Conservation (phyloP, 192 early-diverging fungal species). For the Backusella morwellensis region DNA sequence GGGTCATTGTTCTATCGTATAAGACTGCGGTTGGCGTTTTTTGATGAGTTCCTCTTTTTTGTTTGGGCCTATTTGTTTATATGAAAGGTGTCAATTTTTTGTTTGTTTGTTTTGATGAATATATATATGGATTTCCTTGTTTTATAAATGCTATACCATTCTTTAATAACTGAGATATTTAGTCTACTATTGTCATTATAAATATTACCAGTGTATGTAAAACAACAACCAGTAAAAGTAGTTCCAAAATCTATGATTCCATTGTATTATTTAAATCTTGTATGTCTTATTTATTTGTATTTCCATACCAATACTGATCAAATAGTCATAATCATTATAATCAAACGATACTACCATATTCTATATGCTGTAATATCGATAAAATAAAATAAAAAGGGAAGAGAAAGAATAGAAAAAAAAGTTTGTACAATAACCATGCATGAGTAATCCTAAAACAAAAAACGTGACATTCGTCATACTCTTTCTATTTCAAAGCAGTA, state of each 20-base stretch:
- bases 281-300: neutral
- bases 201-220: neutral
- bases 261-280: neutral
- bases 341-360: neutral
- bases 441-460: neutral
- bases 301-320: neutral
- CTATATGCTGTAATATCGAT: neutral
- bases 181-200: neutral
- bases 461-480: neutral
- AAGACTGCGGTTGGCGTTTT: neutral
- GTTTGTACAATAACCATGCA: neutral
- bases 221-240: neutral
- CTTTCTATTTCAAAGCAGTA: neutral
- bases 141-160: neutral
- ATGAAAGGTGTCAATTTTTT: neutral
- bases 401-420: neutral
- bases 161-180: neutral
- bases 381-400: neutral
- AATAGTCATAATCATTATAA: neutral
- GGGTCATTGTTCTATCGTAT: neutral
- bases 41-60: neutral
- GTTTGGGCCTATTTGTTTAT: neutral
- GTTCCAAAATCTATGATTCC: neutral
- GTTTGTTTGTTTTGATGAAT: neutral
- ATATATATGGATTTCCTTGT: neutral